Evolutionary conservation across 2,329 filamentous ascomycete genomes (phyloP), one percentile per base, ranked within the genome.

Genomic region (Aspergillus tamarii): DNA sequence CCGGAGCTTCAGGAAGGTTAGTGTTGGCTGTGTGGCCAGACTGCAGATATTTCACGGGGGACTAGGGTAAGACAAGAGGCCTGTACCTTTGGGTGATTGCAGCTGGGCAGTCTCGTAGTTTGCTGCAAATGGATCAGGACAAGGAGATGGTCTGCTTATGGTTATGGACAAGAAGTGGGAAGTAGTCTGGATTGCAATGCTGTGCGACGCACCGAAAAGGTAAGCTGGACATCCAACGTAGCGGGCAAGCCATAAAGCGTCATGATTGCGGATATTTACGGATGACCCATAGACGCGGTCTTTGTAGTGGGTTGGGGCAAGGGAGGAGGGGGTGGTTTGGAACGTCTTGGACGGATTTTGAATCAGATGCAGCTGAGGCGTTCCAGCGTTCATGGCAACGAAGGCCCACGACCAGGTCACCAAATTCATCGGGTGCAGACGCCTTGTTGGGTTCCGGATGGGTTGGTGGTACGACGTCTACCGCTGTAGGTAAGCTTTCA

Each of bases 11-110:
- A 54, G 10, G 4, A n/a, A 50, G 8, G 21, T 30, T 30, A 28
- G 19, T 28, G 11, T 53, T 32, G 14, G 32, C 6, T 36, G 46
- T 59, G 46, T 50, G 45, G 43, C 57, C 19, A 23, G 46, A 19
- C 34, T 30, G 57, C 34, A 59, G 57, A 50, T 39, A 53, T 59
- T 59, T 43, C 46, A 59, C 23, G 57, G 57, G 46, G 57, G n/a
- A 59, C 57, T 23, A 19, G 46, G 46, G 46, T 36, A 39, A n/a
- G 57, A 11, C 46, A 39, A 41, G 46, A 21, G 16, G 21, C 14
- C n/a, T 26, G 46, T 52, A 59, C 45, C 10, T 39, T 52, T 59
- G 57, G 21, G 23, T 16, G 32, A 16, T 9, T 10, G 11, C 30
- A 34, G 52, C 12, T 55, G 11, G 52, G 19, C 48, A 19, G 14